Evolutionary conservation across 495 filamentous ascomycete species (phyloP).

Genomic region (Lepraria neglecta): DNA sequence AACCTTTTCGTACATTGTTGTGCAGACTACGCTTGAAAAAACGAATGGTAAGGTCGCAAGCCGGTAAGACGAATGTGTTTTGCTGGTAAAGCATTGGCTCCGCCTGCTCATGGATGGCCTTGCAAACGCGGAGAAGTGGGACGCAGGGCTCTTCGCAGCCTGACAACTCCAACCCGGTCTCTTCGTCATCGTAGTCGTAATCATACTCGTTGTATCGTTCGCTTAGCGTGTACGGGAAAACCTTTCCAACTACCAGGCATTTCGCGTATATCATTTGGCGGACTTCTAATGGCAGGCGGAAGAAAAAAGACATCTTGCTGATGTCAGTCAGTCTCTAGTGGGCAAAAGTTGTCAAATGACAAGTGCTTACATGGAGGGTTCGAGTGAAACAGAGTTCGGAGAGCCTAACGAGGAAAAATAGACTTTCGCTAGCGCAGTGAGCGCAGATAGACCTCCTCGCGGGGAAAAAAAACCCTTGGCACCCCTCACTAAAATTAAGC

Average conservation of each 20-base stretch:
- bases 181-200: not conserved
- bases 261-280: slow-evolving; percentile 13
- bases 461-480: too few relatives aligned
- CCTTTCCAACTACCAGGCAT: slow-evolving; percentile 13
- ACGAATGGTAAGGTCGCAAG: not conserved
- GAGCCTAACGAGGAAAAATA: too few relatives aligned
- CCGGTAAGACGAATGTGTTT: slow-evolving; percentile 4
- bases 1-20: not conserved
- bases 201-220: slow-evolving; percentile 5
- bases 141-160: not conserved
- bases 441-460: too few relatives aligned
- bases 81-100: not conserved
- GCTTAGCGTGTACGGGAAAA: slow-evolving; percentile 8
- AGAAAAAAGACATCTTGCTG: not conserved
- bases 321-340: not conserved
- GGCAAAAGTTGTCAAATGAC: too few relatives aligned
- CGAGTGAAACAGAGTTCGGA: too few relatives aligned
- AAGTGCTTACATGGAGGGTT: too few relatives aligned
- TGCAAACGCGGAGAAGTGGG: not conserved
- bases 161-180: not conserved
- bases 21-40: slow-evolving; percentile 6
- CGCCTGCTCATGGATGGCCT: not conserved
- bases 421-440: too few relatives aligned
- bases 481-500: too few relatives aligned
- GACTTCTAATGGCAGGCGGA: slow-evolving; percentile 15